phyloP scores from a whole-genome alignment of 1,284 basidiomycete genomes.

The Pascua sp. region DNA sequence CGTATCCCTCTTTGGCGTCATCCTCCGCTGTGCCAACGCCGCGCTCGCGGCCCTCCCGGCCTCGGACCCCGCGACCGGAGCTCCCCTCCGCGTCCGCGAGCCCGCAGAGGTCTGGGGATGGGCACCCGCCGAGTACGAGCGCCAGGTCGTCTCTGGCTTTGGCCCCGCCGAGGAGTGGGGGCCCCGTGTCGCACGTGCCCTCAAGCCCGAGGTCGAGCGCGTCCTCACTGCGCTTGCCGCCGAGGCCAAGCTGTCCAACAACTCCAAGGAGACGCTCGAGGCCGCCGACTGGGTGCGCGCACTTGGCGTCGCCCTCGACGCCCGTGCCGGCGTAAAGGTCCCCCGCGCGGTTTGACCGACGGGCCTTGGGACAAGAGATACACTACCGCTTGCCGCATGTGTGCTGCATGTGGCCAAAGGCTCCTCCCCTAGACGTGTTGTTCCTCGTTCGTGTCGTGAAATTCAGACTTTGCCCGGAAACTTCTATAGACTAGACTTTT shows the following conservation, averaged over 20 bases:
- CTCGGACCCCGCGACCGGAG: constrained; percentile 7
- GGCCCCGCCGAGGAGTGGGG: constrained; percentile 48
- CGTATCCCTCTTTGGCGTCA: constrained; percentile 41
- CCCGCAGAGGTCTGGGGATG: constrained; percentile 45
- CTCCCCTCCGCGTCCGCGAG: constrained; percentile 23
- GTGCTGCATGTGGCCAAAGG: too few relatives aligned
- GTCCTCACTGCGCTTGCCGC: constrained; percentile 24
- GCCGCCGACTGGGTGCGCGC: constrained; percentile 42
- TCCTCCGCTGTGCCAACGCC: constrained; percentile 40
- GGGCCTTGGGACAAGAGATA: too few relatives aligned
- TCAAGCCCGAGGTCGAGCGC: constrained; percentile 47
- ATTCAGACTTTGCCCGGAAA: too few relatives aligned
- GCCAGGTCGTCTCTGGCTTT: constrained; percentile 45
- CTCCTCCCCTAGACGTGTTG: too few relatives aligned
- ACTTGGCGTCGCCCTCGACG: constrained; percentile 42
- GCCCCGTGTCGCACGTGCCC: constrained; percentile 38
- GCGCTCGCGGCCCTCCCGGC: constrained; percentile 18
- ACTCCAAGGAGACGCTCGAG: constrained; percentile 24
- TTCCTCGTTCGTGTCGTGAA: too few relatives aligned
- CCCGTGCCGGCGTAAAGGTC: constrained; percentile 40
- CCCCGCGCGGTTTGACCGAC: constrained; percentile 5
- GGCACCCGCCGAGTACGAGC: constrained; percentile 43
- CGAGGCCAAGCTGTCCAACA: constrained; percentile 14
- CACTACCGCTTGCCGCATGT: neutral
- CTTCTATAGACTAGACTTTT: too few relatives aligned